Base-by-base conservation (phyloP, 805 yeast genomes). In the Lipomyces starkeyi region DNA sequence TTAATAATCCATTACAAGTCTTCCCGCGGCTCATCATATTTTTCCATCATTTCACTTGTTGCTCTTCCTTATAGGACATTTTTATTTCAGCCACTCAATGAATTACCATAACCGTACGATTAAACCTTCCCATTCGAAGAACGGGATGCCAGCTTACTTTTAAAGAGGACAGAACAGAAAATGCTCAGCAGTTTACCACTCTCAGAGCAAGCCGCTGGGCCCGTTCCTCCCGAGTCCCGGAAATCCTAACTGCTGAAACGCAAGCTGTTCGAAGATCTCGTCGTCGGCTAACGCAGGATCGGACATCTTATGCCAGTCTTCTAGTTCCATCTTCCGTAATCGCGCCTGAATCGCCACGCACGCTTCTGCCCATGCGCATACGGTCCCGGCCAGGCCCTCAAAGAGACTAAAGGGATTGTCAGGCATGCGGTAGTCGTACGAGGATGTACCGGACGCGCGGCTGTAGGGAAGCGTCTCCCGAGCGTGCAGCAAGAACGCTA, bases 281-380 rank as follows among this genome's bases (percentile, higher is more conserved):
- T 53, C 56, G 56, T 8, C 17, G 9, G 1, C 14, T 8, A 53
- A 13, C 27, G 11, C 32, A n/a, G 34, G 9, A 14, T 7, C 5
- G 32, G 29, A 2, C 56, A 53, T 6, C 2, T 53, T 53, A 17
- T 25, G 27, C 14, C 8, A 34, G 5, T 20, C 56, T 53, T 20
- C 56, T 0, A 53, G 25, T 53, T 53, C 56, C 56, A 25, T 53
- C 32, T 53, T 20, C 29, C 56, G 56, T 22, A 53, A 9, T 25
- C 56, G 27, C 13, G 27, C 56, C n/a, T 53, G 27, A 22, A 53
- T 53, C 27, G 8, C n/a, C 27, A 8, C 34, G 29, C 56, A 53
- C 25, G 56, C 34, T 17, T 53, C 56, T 20, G 56, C 56, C 56
- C 56, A 53, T 20, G 56, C 56, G n/a, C 56, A 53, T 7, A 25